Percentiles rank a stretch among this genome's conserved stretches.
Evolutionary conservation across 2,329 filamentous ascomycete genomes (phyloP).

Genomic region (Torrubiella hemipterigena): DNA sequence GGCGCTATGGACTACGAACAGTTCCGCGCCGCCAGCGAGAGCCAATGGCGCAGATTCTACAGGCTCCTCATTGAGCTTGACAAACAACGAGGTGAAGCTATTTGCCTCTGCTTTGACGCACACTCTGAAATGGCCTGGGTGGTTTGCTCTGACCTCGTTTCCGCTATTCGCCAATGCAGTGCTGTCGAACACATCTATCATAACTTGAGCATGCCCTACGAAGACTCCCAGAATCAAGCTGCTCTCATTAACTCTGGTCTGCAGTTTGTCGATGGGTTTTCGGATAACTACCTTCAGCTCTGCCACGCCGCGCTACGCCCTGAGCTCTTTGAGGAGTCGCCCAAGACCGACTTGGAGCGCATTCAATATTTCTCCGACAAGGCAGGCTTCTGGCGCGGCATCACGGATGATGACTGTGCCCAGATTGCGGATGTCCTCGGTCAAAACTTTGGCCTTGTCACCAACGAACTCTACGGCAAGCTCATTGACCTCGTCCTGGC

Average conservation of each 20-base stretch:
- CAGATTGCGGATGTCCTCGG: conserved; percentile 59
- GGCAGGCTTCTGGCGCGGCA: conserved; percentile 64
- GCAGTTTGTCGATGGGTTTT: conserved; percentile 58
- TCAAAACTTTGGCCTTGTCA: conserved; percentile 48
- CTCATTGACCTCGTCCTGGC: conserved; percentile 33
- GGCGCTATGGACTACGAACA: conserved; percentile 63
- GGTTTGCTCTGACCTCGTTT: conserved; percentile 69
- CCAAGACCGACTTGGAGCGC: conserved; percentile 57
- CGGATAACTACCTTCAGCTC: conserved; percentile 55
- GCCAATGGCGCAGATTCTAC: conserved; percentile 85
- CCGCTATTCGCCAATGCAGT: conserved; percentile 69
- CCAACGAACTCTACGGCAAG: conserved; percentile 40
- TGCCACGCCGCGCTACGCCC: conserved; percentile 56
- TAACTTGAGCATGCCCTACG: conserved; percentile 46
- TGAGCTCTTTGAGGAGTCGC: conserved; percentile 64
- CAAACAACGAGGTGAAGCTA: conserved; percentile 68
- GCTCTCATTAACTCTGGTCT: conserved; percentile 58
- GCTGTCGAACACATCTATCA: conserved; percentile 62
- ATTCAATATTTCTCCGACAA: conserved; percentile 70
- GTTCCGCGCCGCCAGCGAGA: conserved; percentile 61
- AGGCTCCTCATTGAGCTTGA: conserved; percentile 77
- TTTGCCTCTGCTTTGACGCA: conserved; percentile 65
- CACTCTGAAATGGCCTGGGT: conserved; percentile 68
- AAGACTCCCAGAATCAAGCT: conserved; percentile 40
- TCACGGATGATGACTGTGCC: conserved; percentile 71